Conservation (phyloP, 2,329 filamentous ascomycete species). For the Rhynchosporium secalis region DNA sequence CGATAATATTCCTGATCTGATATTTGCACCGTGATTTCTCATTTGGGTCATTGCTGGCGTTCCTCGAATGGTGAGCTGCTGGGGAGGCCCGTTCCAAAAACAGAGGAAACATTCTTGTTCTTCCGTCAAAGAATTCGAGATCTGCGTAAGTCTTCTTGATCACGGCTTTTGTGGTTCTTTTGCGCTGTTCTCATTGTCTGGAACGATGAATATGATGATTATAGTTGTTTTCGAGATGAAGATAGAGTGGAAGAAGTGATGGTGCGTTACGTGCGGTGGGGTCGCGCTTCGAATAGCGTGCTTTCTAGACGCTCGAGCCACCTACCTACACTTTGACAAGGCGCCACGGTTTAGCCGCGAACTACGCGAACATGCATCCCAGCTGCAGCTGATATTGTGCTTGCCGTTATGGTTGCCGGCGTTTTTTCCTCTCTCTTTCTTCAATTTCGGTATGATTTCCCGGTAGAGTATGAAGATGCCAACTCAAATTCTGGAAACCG, state of each 20-base stretch:
- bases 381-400: not conserved
- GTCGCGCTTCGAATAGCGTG: not conserved
- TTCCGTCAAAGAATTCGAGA: not conserved
- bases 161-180: not conserved
- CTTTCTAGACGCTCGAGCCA: not conserved
- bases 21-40: too few relatives aligned
- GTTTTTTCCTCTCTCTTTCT: not conserved
- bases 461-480: conserved; percentile 7
- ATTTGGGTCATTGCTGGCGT: not conserved
- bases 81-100: not conserved
- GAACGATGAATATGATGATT: not conserved
- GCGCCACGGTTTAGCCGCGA: not conserved
- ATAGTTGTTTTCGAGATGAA: not conserved
- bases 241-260: not conserved
- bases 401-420: not conserved
- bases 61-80: not conserved
- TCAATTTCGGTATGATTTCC: not conserved
- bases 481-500: conserved; percentile 15
- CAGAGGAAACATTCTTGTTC: not conserved
- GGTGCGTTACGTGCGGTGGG: not conserved
- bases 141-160: not conserved
- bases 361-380: not conserved
- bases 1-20: too few relatives aligned
- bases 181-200: not conserved
- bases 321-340: not conserved